Base-by-base conservation (phyloP, 2,329 filamentous ascomycete genomes). In the Malbranchea cinnamomea region DNA sequence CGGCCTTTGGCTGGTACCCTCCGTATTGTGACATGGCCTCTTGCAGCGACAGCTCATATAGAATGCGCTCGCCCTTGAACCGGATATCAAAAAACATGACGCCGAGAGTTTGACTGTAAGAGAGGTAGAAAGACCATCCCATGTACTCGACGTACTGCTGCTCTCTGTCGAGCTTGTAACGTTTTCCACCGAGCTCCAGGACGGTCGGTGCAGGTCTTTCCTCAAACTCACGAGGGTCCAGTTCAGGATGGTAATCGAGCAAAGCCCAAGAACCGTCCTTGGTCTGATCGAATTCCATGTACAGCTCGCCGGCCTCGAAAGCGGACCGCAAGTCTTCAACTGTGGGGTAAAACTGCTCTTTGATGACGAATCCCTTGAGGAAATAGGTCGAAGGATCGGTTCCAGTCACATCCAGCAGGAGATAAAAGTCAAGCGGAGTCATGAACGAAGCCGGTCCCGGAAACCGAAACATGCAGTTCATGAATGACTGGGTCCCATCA, bases 31-130 rank as follows among this genome's bases (percentile, higher is more conserved):
- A 60, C 15, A 65, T 49, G 0, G 64, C 65, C 42, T 68, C 65
- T 40, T 69, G 63, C 28, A 68, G 48, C 6, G 58, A 58, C 4
- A 68, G 54, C 45, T 68, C 63, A 40, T 68, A 68, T 26, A 68
- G 49, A 24, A 68, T 53, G 1, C 63, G 52, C 37, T 67, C 56
- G 8, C 58, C 60, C 37, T 62, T 62, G 48, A 63, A 67, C 13
- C 53, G 53, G 37, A 68, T 61, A 39, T 68, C 64, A 40, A 56
- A 63, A 8, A 68, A 47, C 37, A 52, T 55, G 6, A 67, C 38
- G 1, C 62, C 65, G 2, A 60, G 54, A 2, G 57, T 50, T 23
- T 56, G 56, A 4, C 53, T 53, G 37, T 56, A 59, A 7, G 56
- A 47, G 13, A 67, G 48, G 45, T 65, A 69, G 44, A 69, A 68